These are phyloP conservation scores for Laburnicola sp. DNA, from an alignment of 2,329 filamentous ascomycete species.

Conservation along the genomic window DNA sequence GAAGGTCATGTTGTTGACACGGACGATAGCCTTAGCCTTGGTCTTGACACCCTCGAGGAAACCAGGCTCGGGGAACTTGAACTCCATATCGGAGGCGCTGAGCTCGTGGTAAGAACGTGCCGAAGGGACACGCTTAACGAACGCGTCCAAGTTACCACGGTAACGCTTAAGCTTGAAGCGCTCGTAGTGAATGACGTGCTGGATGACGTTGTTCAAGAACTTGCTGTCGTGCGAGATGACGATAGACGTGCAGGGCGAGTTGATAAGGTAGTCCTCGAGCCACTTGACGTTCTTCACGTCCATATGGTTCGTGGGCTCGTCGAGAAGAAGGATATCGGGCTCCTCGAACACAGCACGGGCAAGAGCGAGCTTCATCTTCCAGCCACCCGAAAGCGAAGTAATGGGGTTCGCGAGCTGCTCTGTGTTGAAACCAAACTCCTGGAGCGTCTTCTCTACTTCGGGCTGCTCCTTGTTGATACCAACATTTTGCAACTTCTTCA, in stretches of 20 bases:
- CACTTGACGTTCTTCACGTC: slow-evolving; percentile 99
- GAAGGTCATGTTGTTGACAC: slow-evolving; percentile 98
- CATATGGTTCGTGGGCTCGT: slow-evolving; percentile 99
- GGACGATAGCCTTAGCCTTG: slow-evolving; percentile 99
- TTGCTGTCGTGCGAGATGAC: slow-evolving; percentile 98
- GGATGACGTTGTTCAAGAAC: slow-evolving; percentile 98
- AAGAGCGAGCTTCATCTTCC: slow-evolving; percentile 99
- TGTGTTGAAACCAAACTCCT: slow-evolving; percentile 86
- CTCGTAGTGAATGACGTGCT: slow-evolving; percentile 99
- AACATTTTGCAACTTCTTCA: slow-evolving; percentile 90
- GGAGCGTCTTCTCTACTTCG: slow-evolving; percentile 75
- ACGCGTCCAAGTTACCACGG: slow-evolving; percentile 90
- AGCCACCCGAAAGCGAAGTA: slow-evolving; percentile 94
- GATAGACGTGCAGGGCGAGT: slow-evolving; percentile 97
- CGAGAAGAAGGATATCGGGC: slow-evolving; percentile 95
- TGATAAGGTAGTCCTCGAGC: slow-evolving; percentile 96
- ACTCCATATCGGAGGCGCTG: slow-evolving; percentile 93
- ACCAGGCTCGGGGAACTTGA: slow-evolving; percentile 98
- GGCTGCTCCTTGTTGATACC: slow-evolving; percentile 67
- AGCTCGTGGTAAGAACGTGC: slow-evolving; percentile 99
- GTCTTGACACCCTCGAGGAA: slow-evolving; percentile 99
- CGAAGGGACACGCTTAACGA: slow-evolving; percentile 88
- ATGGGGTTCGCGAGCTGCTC: slow-evolving; percentile 81
- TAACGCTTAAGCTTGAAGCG: slow-evolving; percentile 99
- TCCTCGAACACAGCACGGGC: slow-evolving; percentile 98